A percentile compares a stretch with the other conserved stretches of the same genome.
Evolutionary conservation across 768 basidiomycete species (phyloP).

Genomic region (Leccinum boreale): DNA sequence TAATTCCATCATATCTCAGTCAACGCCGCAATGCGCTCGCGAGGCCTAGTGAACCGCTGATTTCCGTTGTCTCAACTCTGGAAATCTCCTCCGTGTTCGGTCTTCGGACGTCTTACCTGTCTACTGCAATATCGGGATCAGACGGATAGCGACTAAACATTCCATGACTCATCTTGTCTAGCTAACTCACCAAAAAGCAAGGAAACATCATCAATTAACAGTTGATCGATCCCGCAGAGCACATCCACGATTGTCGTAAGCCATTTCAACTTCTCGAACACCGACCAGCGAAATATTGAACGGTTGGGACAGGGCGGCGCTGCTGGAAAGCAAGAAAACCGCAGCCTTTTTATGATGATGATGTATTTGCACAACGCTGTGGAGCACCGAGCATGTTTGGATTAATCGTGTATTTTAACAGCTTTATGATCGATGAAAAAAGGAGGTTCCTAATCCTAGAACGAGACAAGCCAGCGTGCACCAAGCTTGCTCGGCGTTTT

Average conservation of each 20-base stretch:
- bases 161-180: background rate
- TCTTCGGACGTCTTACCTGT: background rate
- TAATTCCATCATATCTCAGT: background rate
- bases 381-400: background rate
- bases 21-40: background rate
- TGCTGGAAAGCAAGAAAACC: background rate
- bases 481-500: background rate
- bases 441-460: background rate
- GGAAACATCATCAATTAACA: background rate
- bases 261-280: background rate
- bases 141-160: background rate
- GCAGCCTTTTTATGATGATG: background rate
- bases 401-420: background rate
- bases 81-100: background rate
- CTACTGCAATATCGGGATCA: background rate
- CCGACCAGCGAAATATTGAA: background rate
- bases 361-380: background rate
- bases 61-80: background rate
- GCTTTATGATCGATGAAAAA: background rate
- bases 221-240: background rate
- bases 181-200: background rate
- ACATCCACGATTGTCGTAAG: background rate
- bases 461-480: background rate
- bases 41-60: background rate
- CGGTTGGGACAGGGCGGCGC: background rate